Evolutionary conservation across 164 flowering plant genomes (phyloP), one percentile per base, ranked within the genome.

Genomic region (Annona cherimola): DNA sequence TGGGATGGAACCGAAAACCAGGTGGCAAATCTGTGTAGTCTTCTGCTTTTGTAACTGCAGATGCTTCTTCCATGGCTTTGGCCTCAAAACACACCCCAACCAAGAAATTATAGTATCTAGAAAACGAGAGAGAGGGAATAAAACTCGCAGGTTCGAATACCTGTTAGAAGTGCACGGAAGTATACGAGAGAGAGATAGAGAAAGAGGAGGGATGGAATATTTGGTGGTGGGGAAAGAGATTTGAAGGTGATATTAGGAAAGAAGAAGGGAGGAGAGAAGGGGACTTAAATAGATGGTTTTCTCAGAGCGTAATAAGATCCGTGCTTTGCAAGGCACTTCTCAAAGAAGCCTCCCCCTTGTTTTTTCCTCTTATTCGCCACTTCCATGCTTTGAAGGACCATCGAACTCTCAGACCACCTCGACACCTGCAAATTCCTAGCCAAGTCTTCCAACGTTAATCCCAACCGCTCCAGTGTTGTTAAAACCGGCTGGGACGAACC

Each of bases 1-100:
- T 86, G 0, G 90, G 90, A 67, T 86, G 90, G 71, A 86, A 87
- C 45, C 90, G 73, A 67, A 87, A 87, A n/a, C 90, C 90, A 14
- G 90, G 90, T 1, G 90, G 90, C 79, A 85, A 62, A 63, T 82
- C 84, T 40, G 81, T 67, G 6, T 55, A 19, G 3, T 76, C 84
- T 3, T 82, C 81, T 42, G 73, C 79, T 66, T 54, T 67, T 50
- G 69, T 75, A 4, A 60, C 26, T 9, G 70, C 76, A 18, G 76
- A 64, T 35, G 71, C 76, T 2, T 76, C 84, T 59, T 74, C 84
- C 80, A 81, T 79, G 18, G 39, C 19, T 26, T 9, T 67, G 44
- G 20, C 11, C 69, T 39, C 3, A 41, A 39, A 19, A 35, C 60
- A 39, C 18, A 63, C 12, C 12, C 41, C 67, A 16, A 40, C 9